A percentile compares a stretch with the other conserved stretches of the same genome.
Evolutionary conservation across 148 eudicot genomes (phyloP).

Genomic region (Amaranthus hypochondriacus): DNA sequence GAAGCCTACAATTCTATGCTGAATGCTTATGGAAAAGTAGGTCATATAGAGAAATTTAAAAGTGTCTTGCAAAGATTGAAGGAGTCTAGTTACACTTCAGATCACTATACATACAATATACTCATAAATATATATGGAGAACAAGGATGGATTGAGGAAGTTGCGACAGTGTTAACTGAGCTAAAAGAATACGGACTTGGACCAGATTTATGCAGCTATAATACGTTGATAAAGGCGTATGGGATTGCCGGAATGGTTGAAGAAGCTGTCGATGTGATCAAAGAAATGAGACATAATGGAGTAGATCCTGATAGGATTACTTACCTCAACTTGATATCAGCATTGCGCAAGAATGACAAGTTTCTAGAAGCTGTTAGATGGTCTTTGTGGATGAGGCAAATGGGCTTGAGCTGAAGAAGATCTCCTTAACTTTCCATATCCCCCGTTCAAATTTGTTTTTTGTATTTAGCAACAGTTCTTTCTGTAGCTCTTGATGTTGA

Average conservation of each 20-base stretch:
- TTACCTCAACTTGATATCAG: slow-evolving; percentile 57
- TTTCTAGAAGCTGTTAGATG: slow-evolving; percentile 91
- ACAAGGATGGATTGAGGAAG: slow-evolving; percentile 88
- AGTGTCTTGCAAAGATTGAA: slow-evolving; percentile 62
- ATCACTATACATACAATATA: slow-evolving; percentile 74
- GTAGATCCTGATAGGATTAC: slow-evolving; percentile 68
- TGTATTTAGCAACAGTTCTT: not conserved
- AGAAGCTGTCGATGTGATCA: slow-evolving; percentile 76
- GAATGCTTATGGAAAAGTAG: slow-evolving; percentile 81
- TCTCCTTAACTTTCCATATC: slow-evolving; percentile 8
- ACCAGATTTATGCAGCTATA: slow-evolving; percentile 83
- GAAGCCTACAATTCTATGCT: slow-evolving; percentile 92
- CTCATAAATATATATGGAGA: slow-evolving; percentile 89
- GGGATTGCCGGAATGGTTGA: slow-evolving; percentile 97
- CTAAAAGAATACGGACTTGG: slow-evolving; percentile 66
- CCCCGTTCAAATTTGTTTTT: slow-evolving; percentile 4
- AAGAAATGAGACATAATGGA: slow-evolving; percentile 78
- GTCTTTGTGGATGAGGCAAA: slow-evolving; percentile 98
- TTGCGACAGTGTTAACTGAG: slow-evolving; percentile 53
- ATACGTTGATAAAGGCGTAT: slow-evolving; percentile 92
- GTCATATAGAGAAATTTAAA: slow-evolving; percentile 73
- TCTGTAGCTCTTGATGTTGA: not conserved
- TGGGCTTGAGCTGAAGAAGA: slow-evolving; percentile 46
- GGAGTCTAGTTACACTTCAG: slow-evolving; percentile 46
- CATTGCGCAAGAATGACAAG: slow-evolving; percentile 70